These are phyloP conservation scores for Colletotrichum scovillei DNA, from an alignment of 2,329 filamentous ascomycete species.

Conservation along the genomic window DNA sequence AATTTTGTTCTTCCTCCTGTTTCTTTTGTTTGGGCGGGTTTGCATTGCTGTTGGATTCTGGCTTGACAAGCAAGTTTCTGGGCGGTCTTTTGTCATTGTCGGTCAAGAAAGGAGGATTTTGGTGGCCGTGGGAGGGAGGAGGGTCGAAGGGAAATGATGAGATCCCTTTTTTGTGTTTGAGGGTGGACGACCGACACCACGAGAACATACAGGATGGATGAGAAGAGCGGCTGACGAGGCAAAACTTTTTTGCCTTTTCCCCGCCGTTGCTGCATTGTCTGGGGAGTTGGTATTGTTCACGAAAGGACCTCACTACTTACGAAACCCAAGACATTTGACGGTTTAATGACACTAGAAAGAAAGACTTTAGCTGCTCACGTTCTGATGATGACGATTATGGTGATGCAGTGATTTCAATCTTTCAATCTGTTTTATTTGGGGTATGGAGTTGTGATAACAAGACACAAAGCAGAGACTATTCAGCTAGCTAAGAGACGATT, in stretches of 20 bases:
- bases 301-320: constrained; percentile 26
- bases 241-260: not conserved
- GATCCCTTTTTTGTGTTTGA: not conserved
- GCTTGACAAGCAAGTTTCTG: not conserved
- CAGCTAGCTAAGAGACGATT: not conserved
- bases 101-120: not conserved
- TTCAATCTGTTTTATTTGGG: not conserved
- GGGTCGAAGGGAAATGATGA: not conserved
- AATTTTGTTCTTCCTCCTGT: constrained; percentile 6
- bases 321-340: constrained; percentile 32
- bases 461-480: not conserved
- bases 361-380: not conserved
- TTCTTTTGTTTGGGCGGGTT: constrained; percentile 5
- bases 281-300: constrained; percentile 21
- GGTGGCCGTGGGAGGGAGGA: not conserved
- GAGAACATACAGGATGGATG: not conserved
- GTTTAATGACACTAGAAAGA: constrained; percentile 32
- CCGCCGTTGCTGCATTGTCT: constrained; percentile 23
- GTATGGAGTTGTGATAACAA: not conserved
- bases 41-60: constrained; percentile 25
- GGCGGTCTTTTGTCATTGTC: not conserved
- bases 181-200: no score
- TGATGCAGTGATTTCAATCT: not conserved
- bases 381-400: not conserved
- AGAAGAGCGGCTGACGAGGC: constrained; percentile 2